Percentiles rank a stretch among this genome's conserved stretches.
phyloP scores from a whole-genome alignment of 2,329 filamentous ascomycete genomes.

The Zymoseptoria brevis region DNA sequence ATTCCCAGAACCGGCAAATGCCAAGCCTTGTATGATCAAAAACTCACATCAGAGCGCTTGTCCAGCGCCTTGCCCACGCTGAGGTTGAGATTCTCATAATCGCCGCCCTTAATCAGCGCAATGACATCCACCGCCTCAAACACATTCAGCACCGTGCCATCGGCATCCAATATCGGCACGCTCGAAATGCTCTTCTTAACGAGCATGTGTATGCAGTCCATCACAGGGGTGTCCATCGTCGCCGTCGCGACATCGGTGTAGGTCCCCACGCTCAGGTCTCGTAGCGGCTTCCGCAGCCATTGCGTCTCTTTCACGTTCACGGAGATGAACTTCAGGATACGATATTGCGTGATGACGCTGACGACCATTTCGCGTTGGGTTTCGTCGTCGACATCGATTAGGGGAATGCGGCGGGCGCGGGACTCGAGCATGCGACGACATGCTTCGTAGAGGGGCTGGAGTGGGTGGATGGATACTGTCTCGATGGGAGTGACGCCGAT shows the following conservation, averaged over 20 bases:
- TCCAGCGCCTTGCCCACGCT: conserved; percentile 83
- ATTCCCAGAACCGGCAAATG: background rate
- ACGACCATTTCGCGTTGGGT: conserved; percentile 88
- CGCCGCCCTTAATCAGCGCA: conserved; percentile 84
- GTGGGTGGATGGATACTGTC: conserved; percentile 90
- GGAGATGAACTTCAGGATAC: conserved; percentile 96
- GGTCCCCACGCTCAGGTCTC: conserved; percentile 76
- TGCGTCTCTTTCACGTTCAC: conserved; percentile 89
- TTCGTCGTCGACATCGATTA: conserved; percentile 90
- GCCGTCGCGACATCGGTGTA: conserved; percentile 76
- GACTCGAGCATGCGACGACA: conserved; percentile 91
- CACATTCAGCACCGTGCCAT: conserved; percentile 75
- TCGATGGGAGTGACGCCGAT: conserved; percentile 87
- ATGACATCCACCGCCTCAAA: conserved; percentile 98
- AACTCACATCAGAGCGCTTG: conserved; percentile 64
- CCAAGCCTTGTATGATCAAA: background rate
- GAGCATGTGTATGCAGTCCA: conserved; percentile 89
- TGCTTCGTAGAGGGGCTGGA: conserved; percentile 85
- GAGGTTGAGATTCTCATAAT: conserved; percentile 81
- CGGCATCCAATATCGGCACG: conserved; percentile 83
- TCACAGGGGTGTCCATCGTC: conserved; percentile 80
- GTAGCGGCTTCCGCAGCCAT: conserved; percentile 76
- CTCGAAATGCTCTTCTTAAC: conserved; percentile 91
- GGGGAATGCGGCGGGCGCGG: conserved; percentile 82
- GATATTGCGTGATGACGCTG: conserved; percentile 95